Percentiles rank a stretch among this genome's conserved stretches.
These are phyloP conservation scores for Raphanus hybrid DNA, from an alignment of 441 rosid genomes.

Conservation along the genomic window DNA sequence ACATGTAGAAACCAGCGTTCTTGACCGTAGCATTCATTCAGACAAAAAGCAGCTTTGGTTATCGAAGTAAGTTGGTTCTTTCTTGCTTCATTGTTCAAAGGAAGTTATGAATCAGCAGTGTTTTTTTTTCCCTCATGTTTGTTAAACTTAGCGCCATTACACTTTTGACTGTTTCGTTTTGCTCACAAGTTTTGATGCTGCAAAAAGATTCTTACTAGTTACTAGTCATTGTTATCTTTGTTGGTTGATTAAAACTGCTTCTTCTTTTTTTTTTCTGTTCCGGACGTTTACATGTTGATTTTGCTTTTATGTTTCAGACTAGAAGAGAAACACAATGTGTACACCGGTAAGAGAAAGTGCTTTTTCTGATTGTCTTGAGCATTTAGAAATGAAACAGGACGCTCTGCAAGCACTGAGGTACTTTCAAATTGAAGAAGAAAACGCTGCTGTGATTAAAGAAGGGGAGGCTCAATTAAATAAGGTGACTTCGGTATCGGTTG, in stretches of 20 bases:
- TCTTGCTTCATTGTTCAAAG: not conserved
- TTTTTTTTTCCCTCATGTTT: not conserved
- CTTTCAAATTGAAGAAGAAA: not conserved
- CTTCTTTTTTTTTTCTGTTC: not conserved
- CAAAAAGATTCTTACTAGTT: not conserved
- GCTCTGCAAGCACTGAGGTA: not conserved
- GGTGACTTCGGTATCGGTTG: not conserved
- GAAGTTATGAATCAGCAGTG: not conserved
- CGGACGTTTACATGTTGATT: not conserved
- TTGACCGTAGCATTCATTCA: not conserved
- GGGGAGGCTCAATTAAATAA: not conserved
- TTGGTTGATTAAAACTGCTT: not conserved
- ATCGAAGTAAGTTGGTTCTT: not conserved
- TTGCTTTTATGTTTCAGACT: not conserved
- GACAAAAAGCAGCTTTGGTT: not conserved
- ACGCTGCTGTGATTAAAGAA: not conserved
- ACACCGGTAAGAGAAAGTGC: not conserved
- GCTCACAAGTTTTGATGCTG: not conserved
- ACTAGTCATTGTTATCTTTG: not conserved
- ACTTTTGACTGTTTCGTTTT: not conserved
- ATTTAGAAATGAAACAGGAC: not conserved
- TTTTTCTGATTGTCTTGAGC: not conserved
- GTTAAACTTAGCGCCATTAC: not conserved
- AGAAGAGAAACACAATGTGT: not conserved
- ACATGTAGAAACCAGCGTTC: not conserved